Evolutionary conservation across 2,329 filamentous ascomycete species (phyloP).

Genomic region (Aspergillus udagawae): DNA sequence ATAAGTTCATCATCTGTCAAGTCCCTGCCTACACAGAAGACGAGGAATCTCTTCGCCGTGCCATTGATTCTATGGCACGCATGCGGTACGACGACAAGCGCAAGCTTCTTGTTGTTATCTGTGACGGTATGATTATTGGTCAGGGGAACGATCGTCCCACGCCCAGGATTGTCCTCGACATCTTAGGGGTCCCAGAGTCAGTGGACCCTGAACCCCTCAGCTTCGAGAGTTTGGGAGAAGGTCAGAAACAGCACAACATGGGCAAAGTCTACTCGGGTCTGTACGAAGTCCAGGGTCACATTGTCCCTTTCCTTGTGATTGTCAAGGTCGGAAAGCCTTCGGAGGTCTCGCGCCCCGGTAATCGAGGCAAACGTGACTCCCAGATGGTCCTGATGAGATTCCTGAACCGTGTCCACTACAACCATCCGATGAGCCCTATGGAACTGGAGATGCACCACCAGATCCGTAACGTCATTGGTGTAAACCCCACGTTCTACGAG

Average conservation of each 20-base stretch:
- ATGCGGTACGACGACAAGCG: slow-evolving; percentile 99
- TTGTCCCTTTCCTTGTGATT: slow-evolving; percentile 93
- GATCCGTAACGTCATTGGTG: slow-evolving; percentile 96
- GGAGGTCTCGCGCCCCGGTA: slow-evolving; percentile 74
- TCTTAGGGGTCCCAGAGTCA: slow-evolving; percentile 87
- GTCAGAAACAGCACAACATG: slow-evolving; percentile 98
- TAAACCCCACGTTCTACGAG: slow-evolving; percentile 98
- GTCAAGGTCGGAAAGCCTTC: slow-evolving; percentile 90
- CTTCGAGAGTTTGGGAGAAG: slow-evolving; percentile 94
- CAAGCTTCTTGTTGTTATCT: slow-evolving; percentile 87
- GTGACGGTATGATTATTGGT: slow-evolving; percentile 99
- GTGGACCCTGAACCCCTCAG: slow-evolving; percentile 93
- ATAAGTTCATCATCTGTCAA: slow-evolving; percentile 98
- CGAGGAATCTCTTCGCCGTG: slow-evolving; percentile 92
- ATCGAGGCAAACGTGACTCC: slow-evolving; percentile 98
- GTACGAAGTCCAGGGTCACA: slow-evolving; percentile 96
- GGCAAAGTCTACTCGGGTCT: slow-evolving; percentile 96
- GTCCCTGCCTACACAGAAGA: slow-evolving; percentile 98
- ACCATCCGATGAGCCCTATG: slow-evolving; percentile 89
- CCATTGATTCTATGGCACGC: slow-evolving; percentile 89
- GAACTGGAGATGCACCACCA: slow-evolving; percentile 99
- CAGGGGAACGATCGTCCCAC: slow-evolving; percentile 96
- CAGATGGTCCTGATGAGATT: slow-evolving; percentile 99
- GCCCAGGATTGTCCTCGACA: slow-evolving; percentile 92
- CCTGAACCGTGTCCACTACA: slow-evolving; percentile 98